These are phyloP conservation scores for Penicillium chermesinum DNA, from an alignment of 495 filamentous ascomycete species.

Conservation along the genomic window DNA sequence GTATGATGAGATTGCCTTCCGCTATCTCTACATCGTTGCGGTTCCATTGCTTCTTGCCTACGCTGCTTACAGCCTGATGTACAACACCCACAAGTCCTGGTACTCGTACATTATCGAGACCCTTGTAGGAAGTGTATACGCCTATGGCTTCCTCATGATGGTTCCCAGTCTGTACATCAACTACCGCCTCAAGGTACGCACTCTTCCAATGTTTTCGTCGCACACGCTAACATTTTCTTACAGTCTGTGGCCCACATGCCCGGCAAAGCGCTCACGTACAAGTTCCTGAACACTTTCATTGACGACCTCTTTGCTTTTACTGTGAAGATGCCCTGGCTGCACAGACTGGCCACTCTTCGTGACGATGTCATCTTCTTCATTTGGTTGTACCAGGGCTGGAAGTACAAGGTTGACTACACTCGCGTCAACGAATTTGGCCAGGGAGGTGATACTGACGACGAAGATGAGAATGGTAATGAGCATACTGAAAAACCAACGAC, in stretches of 20 bases:
- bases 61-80: slow-evolving; percentile 81
- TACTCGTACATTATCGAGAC: slow-evolving; percentile 90
- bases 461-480: slow-evolving; percentile 48
- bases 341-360: slow-evolving; percentile 87
- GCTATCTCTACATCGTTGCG: slow-evolving; percentile 88
- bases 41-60: slow-evolving; percentile 85
- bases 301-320: slow-evolving; percentile 94
- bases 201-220: neutral
- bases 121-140: slow-evolving; percentile 92
- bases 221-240: slow-evolving; percentile 12
- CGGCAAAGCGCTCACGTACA: slow-evolving; percentile 91
- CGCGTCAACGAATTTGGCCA: slow-evolving; percentile 98
- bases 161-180: slow-evolving; percentile 97
- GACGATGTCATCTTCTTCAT: slow-evolving; percentile 99
- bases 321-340: slow-evolving; percentile 96
- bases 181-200: slow-evolving; percentile 78
- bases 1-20: slow-evolving; percentile 96
- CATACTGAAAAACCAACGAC: slow-evolving; percentile 45
- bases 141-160: slow-evolving; percentile 99
- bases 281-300: slow-evolving; percentile 80
- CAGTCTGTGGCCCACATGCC: slow-evolving; percentile 95
- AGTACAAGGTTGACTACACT: slow-evolving; percentile 87
- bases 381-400: slow-evolving; percentile 92
- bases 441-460: slow-evolving; percentile 80
- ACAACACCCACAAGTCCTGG: slow-evolving; percentile 97